Base-by-base conservation (phyloP, 306 rosid genomes). In the Psophocarpus tetragonolobus region DNA sequence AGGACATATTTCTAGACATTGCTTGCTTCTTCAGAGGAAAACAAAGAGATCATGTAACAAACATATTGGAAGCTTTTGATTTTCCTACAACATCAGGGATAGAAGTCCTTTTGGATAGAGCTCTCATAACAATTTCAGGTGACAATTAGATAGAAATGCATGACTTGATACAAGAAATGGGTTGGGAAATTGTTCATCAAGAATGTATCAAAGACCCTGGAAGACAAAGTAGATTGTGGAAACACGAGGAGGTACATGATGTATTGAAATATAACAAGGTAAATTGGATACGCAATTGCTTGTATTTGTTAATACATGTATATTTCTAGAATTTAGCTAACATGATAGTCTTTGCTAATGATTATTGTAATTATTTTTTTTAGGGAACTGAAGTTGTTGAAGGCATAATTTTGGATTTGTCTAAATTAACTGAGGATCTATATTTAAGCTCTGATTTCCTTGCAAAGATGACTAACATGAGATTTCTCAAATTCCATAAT, bases 181-280 rank as follows among this genome's bases (percentile, higher is more conserved):
- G 62, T 54, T 11, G 62, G 32, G n/a, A 54, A 21, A 4, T 54
- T 54, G 62, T 54, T 54, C 62, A 23, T 54, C 62, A 54, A 23
- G 62, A 54, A 54, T 10, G 15, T 21, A 23, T 54, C 32, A 11
- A 54, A 54, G 62, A 54, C 15, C 32, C 32, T 3, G 62, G 62
- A 54, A 54, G n/a, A 54, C 32, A n/a, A 54, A 54, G 32, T 54
- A 15, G 32, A 5, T 54, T 54, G 12, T 54, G 62, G 62, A 54
- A 23, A 23, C 69, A 4, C 38, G 33, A 26, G 35, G 85, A 72
- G 32, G 50, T 70, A 2, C 2, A 3, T 21, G 39, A 24, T 21
- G 83, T 84, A 1, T 73, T 82, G 2, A 51, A 8, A 63, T 17
- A 30, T 26, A 76, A 82, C 18, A 63, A 39, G 42, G 85, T 82